Evolutionary conservation across 2,329 filamentous ascomycete genomes (phyloP).

Genomic region (Purpureocillium lavendulum): DNA sequence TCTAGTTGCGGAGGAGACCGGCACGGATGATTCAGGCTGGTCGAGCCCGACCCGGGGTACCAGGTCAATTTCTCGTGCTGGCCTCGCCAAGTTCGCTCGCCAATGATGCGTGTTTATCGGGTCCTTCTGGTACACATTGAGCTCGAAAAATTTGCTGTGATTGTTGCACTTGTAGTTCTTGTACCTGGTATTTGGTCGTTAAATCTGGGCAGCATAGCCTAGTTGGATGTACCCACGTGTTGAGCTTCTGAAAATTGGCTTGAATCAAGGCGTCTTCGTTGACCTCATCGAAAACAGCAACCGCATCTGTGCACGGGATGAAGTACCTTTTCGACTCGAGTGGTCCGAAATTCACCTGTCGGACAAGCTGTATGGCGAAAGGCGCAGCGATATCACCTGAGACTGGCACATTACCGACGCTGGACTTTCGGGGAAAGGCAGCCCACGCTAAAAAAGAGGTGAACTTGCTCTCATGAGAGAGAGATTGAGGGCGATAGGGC

Average conservation of each 20-base stretch:
- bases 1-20: no score
- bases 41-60: background rate
- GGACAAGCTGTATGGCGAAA: conserved; percentile 31
- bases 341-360: conserved; percentile 35
- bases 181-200: conserved; percentile 20
- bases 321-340: conserved; percentile 36
- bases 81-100: conserved; percentile 32
- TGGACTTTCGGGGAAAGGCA: conserved; percentile 12
- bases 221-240: conserved; percentile 22
- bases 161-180: conserved; percentile 36
- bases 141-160: conserved; percentile 39
- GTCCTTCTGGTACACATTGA: conserved; percentile 40
- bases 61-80: conserved; percentile 29
- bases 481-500: conserved; percentile 14
- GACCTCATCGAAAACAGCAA: conserved; percentile 21
- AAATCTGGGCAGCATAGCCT: background rate
- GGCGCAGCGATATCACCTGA: conserved; percentile 3
- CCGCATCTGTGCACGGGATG: conserved; percentile 8
- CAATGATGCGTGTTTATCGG: conserved; percentile 35
- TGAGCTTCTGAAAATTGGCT: conserved; percentile 35
- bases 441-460: conserved; percentile 21
- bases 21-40: no score
- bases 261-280: conserved; percentile 27
- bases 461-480: conserved; percentile 18
- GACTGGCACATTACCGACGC: background rate